phyloP scores from a whole-genome alignment of 208 protist species.

The Trypanosoma rangeli region DNA sequence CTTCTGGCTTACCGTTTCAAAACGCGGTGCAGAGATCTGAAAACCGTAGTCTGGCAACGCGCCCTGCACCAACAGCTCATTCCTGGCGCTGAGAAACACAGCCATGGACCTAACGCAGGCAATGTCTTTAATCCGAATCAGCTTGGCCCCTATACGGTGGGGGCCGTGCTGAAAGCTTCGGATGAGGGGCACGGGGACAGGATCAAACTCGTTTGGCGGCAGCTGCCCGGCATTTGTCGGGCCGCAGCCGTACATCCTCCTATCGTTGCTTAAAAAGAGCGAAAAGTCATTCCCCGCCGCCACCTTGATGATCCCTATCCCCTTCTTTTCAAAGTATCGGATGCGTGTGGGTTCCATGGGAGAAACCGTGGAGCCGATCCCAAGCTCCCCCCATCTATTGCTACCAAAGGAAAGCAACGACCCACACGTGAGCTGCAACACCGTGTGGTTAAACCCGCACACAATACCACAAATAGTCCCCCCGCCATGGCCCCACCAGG shows the following conservation, averaged over 20 bases:
- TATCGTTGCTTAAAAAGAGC: conserved; percentile 64
- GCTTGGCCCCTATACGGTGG: conserved; percentile 20
- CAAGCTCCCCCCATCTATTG: conserved; percentile 79
- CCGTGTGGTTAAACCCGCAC: conserved; percentile 64
- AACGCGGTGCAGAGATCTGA: conserved; percentile 48
- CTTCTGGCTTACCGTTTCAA: conserved; percentile 44
- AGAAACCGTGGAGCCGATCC: conserved; percentile 55
- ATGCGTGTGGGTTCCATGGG: conserved; percentile 58
- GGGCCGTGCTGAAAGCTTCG: conserved; percentile 42
- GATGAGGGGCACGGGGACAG: conserved; percentile 51
- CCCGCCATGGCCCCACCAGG: conserved; percentile 41
- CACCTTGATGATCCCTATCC: conserved; percentile 42
- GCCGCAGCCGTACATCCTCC: conserved; percentile 70
- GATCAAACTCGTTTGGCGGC: conserved; percentile 61
- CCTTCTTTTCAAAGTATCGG: conserved; percentile 44
- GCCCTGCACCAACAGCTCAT: conserved; percentile 72
- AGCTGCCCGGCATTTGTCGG: conserved; percentile 67
- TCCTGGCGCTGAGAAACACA: conserved; percentile 49
- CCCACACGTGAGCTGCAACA: conserved; percentile 46
- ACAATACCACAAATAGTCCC: conserved; percentile 35
- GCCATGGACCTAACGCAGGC: conserved; percentile 52
- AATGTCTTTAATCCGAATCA: conserved; percentile 67
- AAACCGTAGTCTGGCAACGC: conserved; percentile 63
- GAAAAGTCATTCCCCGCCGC: conserved; percentile 66
- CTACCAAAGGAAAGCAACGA: conserved; percentile 59